Evolutionary conservation across 495 filamentous ascomycete genomes (phyloP).

Genomic region (Neurospora intermedia): DNA sequence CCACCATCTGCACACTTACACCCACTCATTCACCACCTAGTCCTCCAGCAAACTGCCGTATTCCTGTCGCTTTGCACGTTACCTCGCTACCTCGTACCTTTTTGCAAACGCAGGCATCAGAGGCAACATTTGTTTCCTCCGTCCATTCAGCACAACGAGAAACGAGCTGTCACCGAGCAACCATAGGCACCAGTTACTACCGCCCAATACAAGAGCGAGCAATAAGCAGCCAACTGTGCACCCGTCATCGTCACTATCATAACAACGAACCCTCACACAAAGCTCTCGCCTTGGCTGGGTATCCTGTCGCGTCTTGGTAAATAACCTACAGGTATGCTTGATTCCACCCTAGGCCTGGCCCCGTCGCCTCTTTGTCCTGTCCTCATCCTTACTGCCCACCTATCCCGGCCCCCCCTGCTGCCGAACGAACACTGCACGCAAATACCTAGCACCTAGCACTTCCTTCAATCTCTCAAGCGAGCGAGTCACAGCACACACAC

Average conservation of each 20-base stretch:
- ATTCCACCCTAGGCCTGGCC: not conserved
- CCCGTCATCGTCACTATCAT: not conserved
- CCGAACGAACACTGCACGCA: not conserved
- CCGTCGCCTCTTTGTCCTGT: not conserved
- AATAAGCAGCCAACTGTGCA: not conserved
- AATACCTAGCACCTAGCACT: not conserved
- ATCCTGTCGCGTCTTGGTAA: not conserved
- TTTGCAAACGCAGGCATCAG: not conserved
- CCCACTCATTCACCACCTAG: not conserved
- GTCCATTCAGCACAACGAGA: not conserved
- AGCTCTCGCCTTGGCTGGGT: not conserved
- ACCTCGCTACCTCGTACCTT: not conserved
- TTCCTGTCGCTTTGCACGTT: not conserved
- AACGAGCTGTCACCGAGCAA: not conserved
- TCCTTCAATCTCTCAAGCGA: not conserved
- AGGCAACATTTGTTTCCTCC: not conserved
- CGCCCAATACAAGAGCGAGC: not conserved
- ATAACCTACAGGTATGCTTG: not conserved
- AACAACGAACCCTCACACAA: not conserved
- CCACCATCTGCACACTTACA: not conserved
- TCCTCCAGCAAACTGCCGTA: not conserved
- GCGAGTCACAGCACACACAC: not conserved
- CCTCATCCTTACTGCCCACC: not conserved
- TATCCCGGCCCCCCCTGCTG: not conserved
- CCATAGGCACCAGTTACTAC: not conserved